Evolutionary conservation across 192 early-diverging fungal genomes (phyloP), one percentile per base, ranked within the genome.

Genomic region (Backusella psychrophila): DNA sequence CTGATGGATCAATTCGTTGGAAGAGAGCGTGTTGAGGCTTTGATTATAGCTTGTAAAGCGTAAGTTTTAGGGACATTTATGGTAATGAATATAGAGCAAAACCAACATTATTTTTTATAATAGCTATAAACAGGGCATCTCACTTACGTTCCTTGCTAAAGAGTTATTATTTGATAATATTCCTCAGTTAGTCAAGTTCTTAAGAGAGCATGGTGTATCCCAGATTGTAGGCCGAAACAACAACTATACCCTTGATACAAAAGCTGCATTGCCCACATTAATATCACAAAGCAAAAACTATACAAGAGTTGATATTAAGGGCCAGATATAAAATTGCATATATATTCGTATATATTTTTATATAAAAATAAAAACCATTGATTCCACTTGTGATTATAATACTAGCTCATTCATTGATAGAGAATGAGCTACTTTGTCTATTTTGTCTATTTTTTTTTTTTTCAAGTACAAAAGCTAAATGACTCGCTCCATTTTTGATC

Each of bases 1-100:
- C 82, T 99, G 41, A 94, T 99, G 88, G 95, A 98, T 84, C 91
- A 95, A 65, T 98, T 98, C 86, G 82, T 93, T 9, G 90, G 90
- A 36, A 91, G 96, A 39, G 96, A 98, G 85, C 89, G 98, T 52
- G 83, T 95, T 34, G 83, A 88, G 26, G 93, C 96, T 35, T 76
- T 98, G 74, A 88, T 84, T 56, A 86, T 84, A 29, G 91, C 97
- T 70, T 91, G 90, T 80, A 91, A 88, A 83, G 91, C 96, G 78
- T 98, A 86, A 82, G 86, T 84, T 2, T 59, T 26, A 29, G 0
- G 4, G 15, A 3, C 42, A 14, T 5, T 0, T 3, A 1, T 17
- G 4, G 3, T 44, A 33, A 33, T 33, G 33, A 33, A 34, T 52
- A 29, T 49, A 41, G 0, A 41, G 33, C 33, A 33, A 33, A 33